Conservation (phyloP, 306 rosid species). For the Citrullus colocynthis region DNA sequence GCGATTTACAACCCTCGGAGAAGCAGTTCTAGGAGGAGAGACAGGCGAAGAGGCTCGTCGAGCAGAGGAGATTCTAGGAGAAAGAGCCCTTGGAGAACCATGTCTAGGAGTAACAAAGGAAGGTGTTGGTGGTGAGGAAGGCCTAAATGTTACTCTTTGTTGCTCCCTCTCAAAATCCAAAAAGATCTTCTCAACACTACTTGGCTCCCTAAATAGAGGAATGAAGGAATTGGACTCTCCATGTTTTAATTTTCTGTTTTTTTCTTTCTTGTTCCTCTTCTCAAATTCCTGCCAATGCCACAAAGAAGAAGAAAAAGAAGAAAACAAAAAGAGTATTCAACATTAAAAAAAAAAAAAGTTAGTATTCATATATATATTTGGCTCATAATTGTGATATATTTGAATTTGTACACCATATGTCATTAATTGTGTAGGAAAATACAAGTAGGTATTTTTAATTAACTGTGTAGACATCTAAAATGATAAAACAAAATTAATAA, state of each 20-base stretch:
- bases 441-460: too few relatives aligned
- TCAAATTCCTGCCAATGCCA: conserved; percentile 47
- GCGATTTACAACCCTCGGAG: conserved; percentile 3
- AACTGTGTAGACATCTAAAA: too few relatives aligned
- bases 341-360: too few relatives aligned
- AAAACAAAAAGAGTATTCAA: background rate
- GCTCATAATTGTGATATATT: too few relatives aligned
- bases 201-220: conserved; percentile 86
- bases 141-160: conserved; percentile 40
- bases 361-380: too few relatives aligned
- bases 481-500: too few relatives aligned
- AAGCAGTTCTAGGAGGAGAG: conserved; percentile 29
- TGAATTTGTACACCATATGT: too few relatives aligned
- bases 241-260: conserved; percentile 65
- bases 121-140: conserved; percentile 49
- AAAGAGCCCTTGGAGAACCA: conserved; percentile 11
- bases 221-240: conserved; percentile 81
- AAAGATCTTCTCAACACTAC: conserved; percentile 92
- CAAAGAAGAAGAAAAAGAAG: background rate
- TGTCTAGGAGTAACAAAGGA: conserved; percentile 34
- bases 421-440: too few relatives aligned
- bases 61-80: conserved; percentile 12
- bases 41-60: conserved; percentile 9
- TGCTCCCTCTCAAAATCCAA: conserved; percentile 94
- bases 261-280: conserved; percentile 52